These are phyloP conservation scores for Botrytis galanthina DNA, from an alignment of 2,329 filamentous ascomycete species.

Conservation along the genomic window DNA sequence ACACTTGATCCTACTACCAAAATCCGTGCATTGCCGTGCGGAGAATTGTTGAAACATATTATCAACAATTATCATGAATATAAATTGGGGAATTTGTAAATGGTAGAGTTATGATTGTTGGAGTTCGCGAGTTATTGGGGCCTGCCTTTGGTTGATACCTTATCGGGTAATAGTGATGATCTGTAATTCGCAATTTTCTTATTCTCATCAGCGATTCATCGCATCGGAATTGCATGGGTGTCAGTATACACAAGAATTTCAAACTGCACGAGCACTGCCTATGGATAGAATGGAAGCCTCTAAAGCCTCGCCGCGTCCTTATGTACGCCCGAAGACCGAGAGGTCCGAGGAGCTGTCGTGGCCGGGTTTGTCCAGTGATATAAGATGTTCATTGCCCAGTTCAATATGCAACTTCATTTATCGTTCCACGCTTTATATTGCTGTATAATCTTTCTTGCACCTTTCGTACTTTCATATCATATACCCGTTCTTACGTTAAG, in stretches of 20 bases:
- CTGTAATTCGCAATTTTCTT: background rate
- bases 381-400: constrained; percentile 9
- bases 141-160: background rate
- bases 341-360: constrained; percentile 14
- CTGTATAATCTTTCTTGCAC: background rate
- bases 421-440: background rate
- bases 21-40: constrained; percentile 14
- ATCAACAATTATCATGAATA: background rate
- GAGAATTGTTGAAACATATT: constrained; percentile 7
- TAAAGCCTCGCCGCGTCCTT: constrained; percentile 14
- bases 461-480: background rate
- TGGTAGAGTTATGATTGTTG: background rate
- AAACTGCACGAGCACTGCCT: background rate
- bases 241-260: constrained; percentile 1
- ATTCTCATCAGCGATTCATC: background rate
- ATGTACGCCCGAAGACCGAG: constrained; percentile 20
- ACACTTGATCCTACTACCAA: background rate
- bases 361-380: constrained; percentile 14
- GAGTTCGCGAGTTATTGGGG: background rate
- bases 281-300: constrained; percentile 8
- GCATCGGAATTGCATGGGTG: background rate
- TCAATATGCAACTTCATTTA: background rate
- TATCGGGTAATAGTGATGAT: background rate
- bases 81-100: background rate
- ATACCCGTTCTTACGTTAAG: background rate